Evolutionary conservation across 805 yeast genomes (phyloP).

Genomic region (Nakazawaea pomicola): DNA sequence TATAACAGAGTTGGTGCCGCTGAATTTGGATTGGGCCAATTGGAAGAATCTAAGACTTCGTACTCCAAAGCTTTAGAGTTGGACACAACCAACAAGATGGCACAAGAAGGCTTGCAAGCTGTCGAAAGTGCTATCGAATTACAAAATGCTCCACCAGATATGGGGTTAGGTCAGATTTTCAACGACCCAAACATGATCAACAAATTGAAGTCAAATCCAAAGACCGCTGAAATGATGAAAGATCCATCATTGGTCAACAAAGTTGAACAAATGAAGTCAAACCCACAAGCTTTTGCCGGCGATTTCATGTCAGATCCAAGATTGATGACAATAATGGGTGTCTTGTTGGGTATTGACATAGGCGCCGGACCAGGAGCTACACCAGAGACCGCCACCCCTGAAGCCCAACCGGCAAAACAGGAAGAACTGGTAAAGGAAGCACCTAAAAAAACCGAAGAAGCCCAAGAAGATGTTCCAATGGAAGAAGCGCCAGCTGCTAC

Average conservation of each 20-base stretch:
- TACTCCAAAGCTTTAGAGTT: conserved; percentile 77
- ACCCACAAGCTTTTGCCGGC: conserved; percentile 71
- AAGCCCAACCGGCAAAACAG: conserved; percentile 23
- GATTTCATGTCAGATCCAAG: conserved; percentile 78
- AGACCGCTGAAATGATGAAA: conserved; percentile 79
- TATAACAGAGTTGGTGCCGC: conserved; percentile 94
- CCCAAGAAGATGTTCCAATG: conserved; percentile 28
- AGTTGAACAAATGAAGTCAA: conserved; percentile 51
- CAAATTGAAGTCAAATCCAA: conserved; percentile 77
- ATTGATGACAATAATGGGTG: conserved; percentile 82
- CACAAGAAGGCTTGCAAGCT: conserved; percentile 71
- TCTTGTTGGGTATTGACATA: conserved; percentile 77
- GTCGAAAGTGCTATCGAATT: conserved; percentile 53
- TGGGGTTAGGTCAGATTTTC: conserved; percentile 76
- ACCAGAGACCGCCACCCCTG: conserved; percentile 18
- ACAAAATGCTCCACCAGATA: conserved; percentile 42
- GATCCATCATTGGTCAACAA: conserved; percentile 81
- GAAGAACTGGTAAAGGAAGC: conserved; percentile 24
- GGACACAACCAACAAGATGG: conserved; percentile 81
- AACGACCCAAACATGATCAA: conserved; percentile 73
- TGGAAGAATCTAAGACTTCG: conserved; percentile 65
- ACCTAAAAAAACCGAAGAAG: conserved; percentile 17
- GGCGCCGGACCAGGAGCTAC: conserved; percentile 29
- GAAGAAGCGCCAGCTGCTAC: conserved; percentile 20
- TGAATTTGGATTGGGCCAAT: conserved; percentile 75